phyloP scores from a whole-genome alignment of 768 basidiomycete genomes.

The Termitomyces sp. region DNA sequence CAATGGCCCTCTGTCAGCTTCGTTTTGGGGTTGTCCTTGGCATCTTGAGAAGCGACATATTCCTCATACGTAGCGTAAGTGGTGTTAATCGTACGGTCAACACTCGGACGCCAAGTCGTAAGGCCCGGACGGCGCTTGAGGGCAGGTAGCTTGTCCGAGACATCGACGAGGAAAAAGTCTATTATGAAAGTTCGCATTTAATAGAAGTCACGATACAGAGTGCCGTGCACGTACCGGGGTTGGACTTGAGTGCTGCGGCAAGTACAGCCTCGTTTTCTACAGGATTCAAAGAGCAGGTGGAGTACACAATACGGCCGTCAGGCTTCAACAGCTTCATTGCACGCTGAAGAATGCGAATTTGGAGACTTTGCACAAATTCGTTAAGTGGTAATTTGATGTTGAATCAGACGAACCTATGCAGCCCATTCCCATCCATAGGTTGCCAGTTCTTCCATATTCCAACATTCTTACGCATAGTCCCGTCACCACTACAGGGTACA shows the following conservation, averaged over 20 bases:
- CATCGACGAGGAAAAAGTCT: constrained; percentile 82
- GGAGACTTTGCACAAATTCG: constrained; percentile 54
- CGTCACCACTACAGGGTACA: constrained; percentile 97
- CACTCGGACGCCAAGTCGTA: constrained; percentile 74
- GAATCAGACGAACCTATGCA: constrained; percentile 65
- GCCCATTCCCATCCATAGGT: constrained; percentile 83
- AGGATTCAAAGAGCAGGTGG: constrained; percentile 96
- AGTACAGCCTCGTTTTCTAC: constrained; percentile 97
- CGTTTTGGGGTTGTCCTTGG: constrained; percentile 49
- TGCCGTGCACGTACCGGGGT: constrained; percentile 51
- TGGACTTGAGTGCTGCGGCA: constrained; percentile 72
- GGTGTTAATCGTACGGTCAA: constrained; percentile 48
- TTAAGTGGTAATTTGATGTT: neutral
- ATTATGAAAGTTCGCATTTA: constrained; percentile 20
- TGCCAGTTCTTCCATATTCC: constrained; percentile 96
- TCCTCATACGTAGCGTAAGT: constrained; percentile 61
- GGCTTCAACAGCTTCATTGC: constrained; percentile 86
- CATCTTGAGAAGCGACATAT: constrained; percentile 51
- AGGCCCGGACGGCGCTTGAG: constrained; percentile 77
- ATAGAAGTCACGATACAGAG: neutral
- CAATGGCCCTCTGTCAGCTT: constrained; percentile 77
- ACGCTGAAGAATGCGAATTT: constrained; percentile 87
- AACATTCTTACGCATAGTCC: constrained; percentile 91
- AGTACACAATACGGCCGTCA: constrained; percentile 93
- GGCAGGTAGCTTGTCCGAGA: constrained; percentile 67